Evolutionary conservation across 371 early-diverging fungal genomes (phyloP).

Genomic region (Sporodiniella umbellata): DNA sequence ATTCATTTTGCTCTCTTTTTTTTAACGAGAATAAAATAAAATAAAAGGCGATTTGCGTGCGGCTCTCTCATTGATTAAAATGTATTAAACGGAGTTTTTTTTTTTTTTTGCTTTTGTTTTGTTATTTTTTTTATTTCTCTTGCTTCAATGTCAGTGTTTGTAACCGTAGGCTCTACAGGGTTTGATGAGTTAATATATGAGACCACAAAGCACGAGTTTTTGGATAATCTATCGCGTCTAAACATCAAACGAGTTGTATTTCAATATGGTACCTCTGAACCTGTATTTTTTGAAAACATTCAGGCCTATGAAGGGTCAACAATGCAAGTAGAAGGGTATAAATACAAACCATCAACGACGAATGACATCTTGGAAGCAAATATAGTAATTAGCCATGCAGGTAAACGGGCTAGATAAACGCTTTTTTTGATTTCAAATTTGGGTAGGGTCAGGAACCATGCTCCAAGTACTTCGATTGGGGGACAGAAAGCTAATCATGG

Average conservation of each 20-base stretch:
- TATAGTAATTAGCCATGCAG: constrained; percentile 74
- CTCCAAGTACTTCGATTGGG: constrained; percentile 69
- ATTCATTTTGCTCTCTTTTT: constrained; percentile 13
- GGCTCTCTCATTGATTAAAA: constrained; percentile 18
- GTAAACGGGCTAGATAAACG: constrained; percentile 24
- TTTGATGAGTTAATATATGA: constrained; percentile 73
- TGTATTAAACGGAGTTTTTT: constrained; percentile 4
- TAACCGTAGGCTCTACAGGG: constrained; percentile 89
- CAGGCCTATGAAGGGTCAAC: constrained; percentile 4
- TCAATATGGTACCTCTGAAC: constrained; percentile 72
- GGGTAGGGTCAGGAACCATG: constrained; percentile 73
- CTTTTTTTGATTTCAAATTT: neutral
- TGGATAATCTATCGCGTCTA: constrained; percentile 30
- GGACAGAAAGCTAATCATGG: constrained; percentile 62
- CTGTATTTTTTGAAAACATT: constrained; percentile 18
- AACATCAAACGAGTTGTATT: constrained; percentile 48
- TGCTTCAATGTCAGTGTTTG: constrained; percentile 43
- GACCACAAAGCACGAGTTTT: constrained; percentile 44
- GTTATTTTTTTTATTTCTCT: neutral
- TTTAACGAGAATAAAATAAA: constrained; percentile 3
- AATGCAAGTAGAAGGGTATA: constrained; percentile 48
- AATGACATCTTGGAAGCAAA: constrained; percentile 58
- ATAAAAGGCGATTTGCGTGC: constrained; percentile 14
- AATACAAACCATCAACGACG: constrained; percentile 55
- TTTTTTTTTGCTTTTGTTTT: constrained; percentile 3